phyloP scores from a whole-genome alignment of 805 yeast genomes.

The Pichia paraexigua region DNA sequence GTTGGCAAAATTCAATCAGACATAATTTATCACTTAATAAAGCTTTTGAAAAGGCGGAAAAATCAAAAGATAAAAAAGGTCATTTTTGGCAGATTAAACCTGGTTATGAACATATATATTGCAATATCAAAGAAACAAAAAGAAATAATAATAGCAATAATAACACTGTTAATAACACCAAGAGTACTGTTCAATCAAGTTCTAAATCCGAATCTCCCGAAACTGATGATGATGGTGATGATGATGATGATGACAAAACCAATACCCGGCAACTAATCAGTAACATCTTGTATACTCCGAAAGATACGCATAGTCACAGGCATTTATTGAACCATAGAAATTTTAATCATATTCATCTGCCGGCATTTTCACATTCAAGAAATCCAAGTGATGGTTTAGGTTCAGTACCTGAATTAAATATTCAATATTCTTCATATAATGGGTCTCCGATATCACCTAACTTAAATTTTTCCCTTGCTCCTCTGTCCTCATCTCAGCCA shows the following conservation, averaged over 20 bases:
- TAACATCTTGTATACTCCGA: neutral
- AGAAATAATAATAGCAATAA: slow-evolving; percentile 9
- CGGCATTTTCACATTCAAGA: neutral
- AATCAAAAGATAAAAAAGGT: slow-evolving; percentile 84
- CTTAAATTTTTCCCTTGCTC: slow-evolving; percentile 15
- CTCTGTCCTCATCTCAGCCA: slow-evolving; percentile 16
- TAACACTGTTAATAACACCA: neutral
- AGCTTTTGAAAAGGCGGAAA: slow-evolving; percentile 84
- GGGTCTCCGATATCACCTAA: slow-evolving; percentile 14
- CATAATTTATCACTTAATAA: slow-evolving; percentile 90
- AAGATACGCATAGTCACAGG: neutral
- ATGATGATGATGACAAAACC: neutral
- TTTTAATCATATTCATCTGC: neutral
- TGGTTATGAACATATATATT: slow-evolving; percentile 77
- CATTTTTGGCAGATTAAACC: slow-evolving; percentile 88
- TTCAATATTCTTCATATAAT: slow-evolving; percentile 7
- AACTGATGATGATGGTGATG: neutral
- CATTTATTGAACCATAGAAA: neutral
- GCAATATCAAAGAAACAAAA: slow-evolving; percentile 51
- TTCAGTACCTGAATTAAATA: slow-evolving; percentile 7
- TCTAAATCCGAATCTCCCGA: neutral
- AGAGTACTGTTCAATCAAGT: neutral
- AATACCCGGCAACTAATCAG: neutral
- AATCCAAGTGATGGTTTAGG: slow-evolving; percentile 4
- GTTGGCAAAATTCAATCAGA: slow-evolving; percentile 97